Base-by-base conservation (phyloP, 208 protist species). In the Leishmania amazonensis region DNA sequence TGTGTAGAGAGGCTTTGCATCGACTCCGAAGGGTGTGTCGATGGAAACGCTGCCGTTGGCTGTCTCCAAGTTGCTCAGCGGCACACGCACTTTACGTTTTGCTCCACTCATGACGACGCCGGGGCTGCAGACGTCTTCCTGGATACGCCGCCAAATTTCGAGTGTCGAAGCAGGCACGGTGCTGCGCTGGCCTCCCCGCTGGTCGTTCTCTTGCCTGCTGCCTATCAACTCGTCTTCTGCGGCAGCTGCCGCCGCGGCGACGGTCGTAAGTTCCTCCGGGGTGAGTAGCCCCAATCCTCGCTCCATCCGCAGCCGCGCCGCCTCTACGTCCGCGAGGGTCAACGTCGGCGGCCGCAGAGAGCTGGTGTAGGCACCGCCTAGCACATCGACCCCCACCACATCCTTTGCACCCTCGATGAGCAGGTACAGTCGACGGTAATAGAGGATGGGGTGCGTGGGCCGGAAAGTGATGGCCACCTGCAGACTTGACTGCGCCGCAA, bases 341-440 rank as follows among this genome's bases (percentile, higher is more conserved):
- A 98, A 86, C 38, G 91, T 87, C 42, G 90, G 76, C 24, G 97
- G 96, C 1, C 95, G 95, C 28, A 71, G 57, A 38, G 85, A 75
- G 28, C 65, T 71, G 24, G 87, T 89, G 94, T 97, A 98, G 62
- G 87, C 95, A 45, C 90, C 91, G 60, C 97, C 97, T 70, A 98
- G 93, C 3, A 96, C 83, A 80, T 99, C 95, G 24, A 98, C 81
- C 70, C 84, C 88, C 3, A 97, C 80, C 38, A 89, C 83, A 58
- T 87, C 82, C 38, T 76, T 79, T 54, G 86, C 83, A 35, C 94
- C 81, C 74, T 91, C 74, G 7, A 94, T 84, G 49, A 98, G 84
- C 47, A 97, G 81, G 75, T 91, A 78, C 53, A 98, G 81, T n/a
- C 96, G 89, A 28, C 92, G 86, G 72, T 97, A 89, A 82, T 98